Conservation (phyloP, 371 early-diverging fungal genomes). For the Choanephora cucurbitarum region DNA sequence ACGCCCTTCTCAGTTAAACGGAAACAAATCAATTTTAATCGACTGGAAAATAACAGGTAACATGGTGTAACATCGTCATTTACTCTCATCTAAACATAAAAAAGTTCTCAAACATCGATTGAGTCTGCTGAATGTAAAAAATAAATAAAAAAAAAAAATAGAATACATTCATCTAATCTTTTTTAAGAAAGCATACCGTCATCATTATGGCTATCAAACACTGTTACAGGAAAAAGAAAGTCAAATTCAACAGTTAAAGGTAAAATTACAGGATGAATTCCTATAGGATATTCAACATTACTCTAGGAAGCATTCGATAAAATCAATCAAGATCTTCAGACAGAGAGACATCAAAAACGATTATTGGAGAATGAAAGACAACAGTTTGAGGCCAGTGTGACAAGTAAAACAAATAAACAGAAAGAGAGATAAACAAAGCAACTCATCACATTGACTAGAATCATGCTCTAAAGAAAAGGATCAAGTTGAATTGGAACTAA, state of each 20-base stretch:
- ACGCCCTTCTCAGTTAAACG: slow-evolving; percentile 36
- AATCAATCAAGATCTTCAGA: slow-evolving; percentile 18
- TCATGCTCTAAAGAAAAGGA: slow-evolving; percentile 37
- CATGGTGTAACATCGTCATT: not conserved
- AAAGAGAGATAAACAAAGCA: slow-evolving; percentile 13
- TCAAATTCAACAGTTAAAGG: slow-evolving; percentile 18
- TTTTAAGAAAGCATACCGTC: not conserved
- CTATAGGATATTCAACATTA: not conserved
- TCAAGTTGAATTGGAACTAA: slow-evolving; percentile 28
- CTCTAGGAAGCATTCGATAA: slow-evolving; percentile 15
- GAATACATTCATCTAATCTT: no score
- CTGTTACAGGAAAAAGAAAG: slow-evolving; percentile 29
- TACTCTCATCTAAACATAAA: not conserved
- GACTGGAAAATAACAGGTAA: slow-evolving; percentile 25
- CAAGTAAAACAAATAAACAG: no score
- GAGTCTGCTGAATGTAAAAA: slow-evolving; percentile 19
- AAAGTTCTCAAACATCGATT: slow-evolving; percentile 15
- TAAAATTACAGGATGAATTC: not conserved
- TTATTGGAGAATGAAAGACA: slow-evolving; percentile 40
- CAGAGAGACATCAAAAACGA: slow-evolving; percentile 31
- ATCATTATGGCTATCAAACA: slow-evolving; percentile 5
- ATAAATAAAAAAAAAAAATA: no score
- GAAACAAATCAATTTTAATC: slow-evolving; percentile 39
- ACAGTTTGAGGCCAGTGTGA: slow-evolving; percentile 31
- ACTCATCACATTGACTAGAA: slow-evolving; percentile 19